These are phyloP conservation scores for Polygonum maritimum DNA, from an alignment of 148 eudicot genomes.

Conservation along the genomic window DNA sequence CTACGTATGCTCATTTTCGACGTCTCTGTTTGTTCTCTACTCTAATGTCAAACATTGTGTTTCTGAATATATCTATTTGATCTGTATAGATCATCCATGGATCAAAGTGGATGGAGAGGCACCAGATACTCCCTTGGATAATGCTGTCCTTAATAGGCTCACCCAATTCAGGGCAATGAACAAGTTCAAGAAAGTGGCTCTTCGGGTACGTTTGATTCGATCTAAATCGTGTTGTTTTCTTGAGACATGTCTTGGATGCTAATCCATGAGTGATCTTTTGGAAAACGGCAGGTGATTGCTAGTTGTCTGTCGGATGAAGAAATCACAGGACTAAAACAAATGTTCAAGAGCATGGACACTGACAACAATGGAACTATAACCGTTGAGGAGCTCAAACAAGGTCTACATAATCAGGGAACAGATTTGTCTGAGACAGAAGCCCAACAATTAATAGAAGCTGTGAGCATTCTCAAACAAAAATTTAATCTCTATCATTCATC, in stretches of 20 bases:
- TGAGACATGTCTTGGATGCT: background rate
- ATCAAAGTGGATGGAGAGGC: constrained; percentile 90
- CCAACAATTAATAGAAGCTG: constrained; percentile 54
- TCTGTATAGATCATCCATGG: constrained; percentile 70
- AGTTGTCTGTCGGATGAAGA: constrained; percentile 61
- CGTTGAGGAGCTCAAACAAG: constrained; percentile 56
- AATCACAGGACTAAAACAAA: constrained; percentile 54
- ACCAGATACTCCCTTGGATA: constrained; percentile 94
- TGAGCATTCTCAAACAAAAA: constrained; percentile 14
- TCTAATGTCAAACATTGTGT: background rate
- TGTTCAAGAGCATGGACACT: constrained; percentile 52
- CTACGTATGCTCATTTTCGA: constrained; percentile 43
- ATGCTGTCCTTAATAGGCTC: constrained; percentile 68
- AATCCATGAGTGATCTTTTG: background rate
- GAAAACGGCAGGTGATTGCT: constrained; percentile 12
- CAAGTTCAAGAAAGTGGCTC: constrained; percentile 95
- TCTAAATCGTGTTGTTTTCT: background rate
- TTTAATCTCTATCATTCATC: background rate
- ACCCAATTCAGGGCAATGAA: constrained; percentile 96
- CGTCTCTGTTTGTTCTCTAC: too few relatives aligned
- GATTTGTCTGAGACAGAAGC: constrained; percentile 47
- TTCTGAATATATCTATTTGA: background rate
- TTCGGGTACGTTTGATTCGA: constrained; percentile 37
- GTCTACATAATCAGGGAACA: constrained; percentile 46
- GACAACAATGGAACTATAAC: constrained; percentile 59